phyloP scores from a whole-genome alignment of 2,329 filamentous ascomycete genomes.

The Sclerotinia spermophila region DNA sequence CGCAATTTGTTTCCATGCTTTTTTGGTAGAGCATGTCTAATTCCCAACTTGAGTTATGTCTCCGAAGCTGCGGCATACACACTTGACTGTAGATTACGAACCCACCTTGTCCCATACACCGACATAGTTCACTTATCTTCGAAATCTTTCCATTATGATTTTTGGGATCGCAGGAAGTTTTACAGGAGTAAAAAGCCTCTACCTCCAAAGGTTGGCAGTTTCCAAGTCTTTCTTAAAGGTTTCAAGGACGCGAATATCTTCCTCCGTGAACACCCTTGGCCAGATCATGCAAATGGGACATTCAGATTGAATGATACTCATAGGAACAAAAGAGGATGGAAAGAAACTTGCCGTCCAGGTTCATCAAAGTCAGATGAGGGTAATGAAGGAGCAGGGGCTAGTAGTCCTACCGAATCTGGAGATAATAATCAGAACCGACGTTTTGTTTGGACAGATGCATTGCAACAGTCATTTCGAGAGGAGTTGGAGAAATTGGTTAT shows the following conservation, averaged over 20 bases:
- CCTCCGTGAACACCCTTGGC: slow-evolving; percentile 92
- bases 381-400: slow-evolving; percentile 51
- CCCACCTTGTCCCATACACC: slow-evolving; percentile 92
- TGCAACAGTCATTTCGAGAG: slow-evolving; percentile 91
- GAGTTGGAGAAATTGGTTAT: slow-evolving; percentile 97
- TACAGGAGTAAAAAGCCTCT: slow-evolving; percentile 83
- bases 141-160: slow-evolving; percentile 97
- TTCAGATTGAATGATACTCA: slow-evolving; percentile 67
- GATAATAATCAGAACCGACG: slow-evolving; percentile 31
- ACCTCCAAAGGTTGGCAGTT: slow-evolving; percentile 88
- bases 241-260: slow-evolving; percentile 98
- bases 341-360: slow-evolving; percentile 71
- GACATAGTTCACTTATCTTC: slow-evolving; percentile 92
- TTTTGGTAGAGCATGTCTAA: slow-evolving; percentile 89
- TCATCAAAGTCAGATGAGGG: slow-evolving; percentile 55
- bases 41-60: slow-evolving; percentile 95
- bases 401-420: slow-evolving; percentile 34
- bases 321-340: slow-evolving; percentile 70
- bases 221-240: slow-evolving; percentile 94
- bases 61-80: slow-evolving; percentile 97
- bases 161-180: slow-evolving; percentile 87
- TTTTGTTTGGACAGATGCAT: slow-evolving; percentile 80
- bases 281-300: slow-evolving; percentile 67
- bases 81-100: slow-evolving; percentile 83
- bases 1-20: slow-evolving; percentile 96